phyloP scores from a whole-genome alignment of 2,329 filamentous ascomycete species.

The Mycosphaerella arachidis region DNA sequence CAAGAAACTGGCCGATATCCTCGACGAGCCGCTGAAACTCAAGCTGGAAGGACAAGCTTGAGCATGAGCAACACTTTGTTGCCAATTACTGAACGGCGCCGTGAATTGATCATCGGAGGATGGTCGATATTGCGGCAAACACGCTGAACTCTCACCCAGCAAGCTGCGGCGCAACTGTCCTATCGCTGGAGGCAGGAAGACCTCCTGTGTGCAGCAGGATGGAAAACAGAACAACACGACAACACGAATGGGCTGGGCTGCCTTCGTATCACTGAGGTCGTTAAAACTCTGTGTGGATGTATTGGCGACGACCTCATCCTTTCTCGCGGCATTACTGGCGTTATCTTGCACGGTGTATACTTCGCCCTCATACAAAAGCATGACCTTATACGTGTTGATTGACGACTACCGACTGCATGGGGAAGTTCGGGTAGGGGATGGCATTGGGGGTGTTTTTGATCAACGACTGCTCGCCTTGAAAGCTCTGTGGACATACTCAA shows the following conservation, averaged over 20 bases:
- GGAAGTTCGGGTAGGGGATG: constrained; percentile 1
- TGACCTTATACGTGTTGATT: constrained; percentile 9
- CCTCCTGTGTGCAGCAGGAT: background rate
- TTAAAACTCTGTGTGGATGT: background rate
- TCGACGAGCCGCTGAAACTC: constrained; percentile 49
- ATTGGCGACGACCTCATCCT: background rate
- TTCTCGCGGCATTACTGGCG: constrained; percentile 4
- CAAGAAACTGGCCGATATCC: constrained; percentile 51
- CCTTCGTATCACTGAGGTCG: background rate
- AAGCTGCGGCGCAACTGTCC: background rate
- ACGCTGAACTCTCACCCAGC: background rate
- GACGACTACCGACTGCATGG: constrained; percentile 8
- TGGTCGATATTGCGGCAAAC: background rate
- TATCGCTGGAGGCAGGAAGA: background rate
- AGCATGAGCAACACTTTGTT: background rate
- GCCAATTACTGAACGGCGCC: background rate
- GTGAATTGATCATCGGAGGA: background rate
- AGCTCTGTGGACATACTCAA: background rate
- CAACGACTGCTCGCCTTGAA: background rate
- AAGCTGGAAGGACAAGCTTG: constrained; percentile 42
- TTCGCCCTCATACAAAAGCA: constrained; percentile 10
- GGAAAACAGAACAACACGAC: background rate
- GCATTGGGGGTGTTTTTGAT: constrained; percentile 1
- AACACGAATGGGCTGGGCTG: background rate
- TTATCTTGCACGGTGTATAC: constrained; percentile 3